A percentile compares a stretch with the other conserved stretches of the same genome.
phyloP scores from a whole-genome alignment of 1,284 basidiomycete species.

The Meira miltonrushii region DNA sequence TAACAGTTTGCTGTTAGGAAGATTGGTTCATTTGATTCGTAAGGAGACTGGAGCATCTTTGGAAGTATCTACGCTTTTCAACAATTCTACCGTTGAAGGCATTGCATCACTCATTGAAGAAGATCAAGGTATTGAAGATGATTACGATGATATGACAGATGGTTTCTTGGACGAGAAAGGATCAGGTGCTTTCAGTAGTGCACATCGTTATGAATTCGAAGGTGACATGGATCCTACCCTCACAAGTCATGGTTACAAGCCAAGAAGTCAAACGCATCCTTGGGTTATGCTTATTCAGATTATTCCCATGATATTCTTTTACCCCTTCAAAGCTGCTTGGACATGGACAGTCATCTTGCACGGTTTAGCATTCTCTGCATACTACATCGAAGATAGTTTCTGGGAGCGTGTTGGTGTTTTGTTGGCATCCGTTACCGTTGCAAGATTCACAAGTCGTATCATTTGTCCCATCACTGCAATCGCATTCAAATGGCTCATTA shows the following conservation, averaged over 20 bases:
- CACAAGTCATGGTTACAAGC: conserved; percentile 46
- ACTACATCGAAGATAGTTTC: conserved; percentile 51
- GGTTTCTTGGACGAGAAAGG: conserved; percentile 47
- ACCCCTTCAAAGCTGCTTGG: conserved; percentile 52
- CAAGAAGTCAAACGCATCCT: conserved; percentile 48
- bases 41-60: conserved; percentile 50
- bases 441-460: conserved; percentile 49
- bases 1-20: conserved; percentile 50
- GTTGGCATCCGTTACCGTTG: conserved; percentile 47
- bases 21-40: conserved; percentile 49
- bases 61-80: conserved; percentile 50
- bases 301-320: conserved; percentile 50
- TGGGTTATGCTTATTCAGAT: conserved; percentile 47
- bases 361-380: conserved; percentile 51
- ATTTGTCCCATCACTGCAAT: conserved; percentile 51
- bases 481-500: conserved; percentile 53
- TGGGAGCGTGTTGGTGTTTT: conserved; percentile 51
- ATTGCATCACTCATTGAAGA: conserved; percentile 49
- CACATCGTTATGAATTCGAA: conserved; percentile 44
- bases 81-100: conserved; percentile 49
- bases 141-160: conserved; percentile 39
- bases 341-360: conserved; percentile 52
- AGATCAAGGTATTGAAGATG: conserved; percentile 39
- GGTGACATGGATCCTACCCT: conserved; percentile 38
- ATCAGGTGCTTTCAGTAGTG: conserved; percentile 29